Conservation (phyloP, 352 stramenopile genomes). For the Phytopythium litorale region DNA sequence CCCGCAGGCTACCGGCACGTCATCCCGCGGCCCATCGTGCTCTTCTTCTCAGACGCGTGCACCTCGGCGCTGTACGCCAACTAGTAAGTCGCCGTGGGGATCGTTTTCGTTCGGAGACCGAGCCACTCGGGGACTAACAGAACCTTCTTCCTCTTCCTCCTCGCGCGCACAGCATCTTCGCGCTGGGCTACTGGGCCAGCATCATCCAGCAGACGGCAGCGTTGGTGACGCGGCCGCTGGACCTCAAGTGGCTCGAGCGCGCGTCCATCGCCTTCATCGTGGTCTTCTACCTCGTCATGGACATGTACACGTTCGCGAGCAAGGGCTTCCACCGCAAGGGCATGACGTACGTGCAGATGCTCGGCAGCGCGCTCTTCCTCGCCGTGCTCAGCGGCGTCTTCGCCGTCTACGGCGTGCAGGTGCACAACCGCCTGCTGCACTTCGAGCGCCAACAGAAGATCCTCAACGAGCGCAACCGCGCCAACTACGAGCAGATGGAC, state of each 20-base stretch:
- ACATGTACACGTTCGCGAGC: conserved; percentile 21
- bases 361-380: conserved; percentile 17
- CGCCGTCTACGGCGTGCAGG: conserved; percentile 21
- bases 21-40: conserved; percentile 10
- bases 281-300: conserved; percentile 22
- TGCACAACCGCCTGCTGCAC: conserved; percentile 18
- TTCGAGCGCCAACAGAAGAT: conserved; percentile 16
- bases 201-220: conserved; percentile 27
- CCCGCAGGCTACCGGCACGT: conserved; percentile 14
- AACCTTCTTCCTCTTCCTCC: background rate
- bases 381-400: conserved; percentile 21
- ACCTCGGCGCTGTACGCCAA: conserved; percentile 14
- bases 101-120: background rate
- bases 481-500: conserved; percentile 8
- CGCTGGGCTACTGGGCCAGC: conserved; percentile 25
- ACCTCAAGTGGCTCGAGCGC: conserved; percentile 18
- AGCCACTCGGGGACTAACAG: background rate
- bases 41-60: conserved; percentile 16
- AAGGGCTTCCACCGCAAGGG: conserved; percentile 25
- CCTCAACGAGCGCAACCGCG: conserved; percentile 9
- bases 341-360: conserved; percentile 17
- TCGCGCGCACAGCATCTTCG: conserved; percentile 16
- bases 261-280: conserved; percentile 17
- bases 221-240: conserved; percentile 10
- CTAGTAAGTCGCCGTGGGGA: conserved; percentile 12